phyloP scores from a whole-genome alignment of 495 filamentous ascomycete genomes.

The Sordaria brevicollis region DNA sequence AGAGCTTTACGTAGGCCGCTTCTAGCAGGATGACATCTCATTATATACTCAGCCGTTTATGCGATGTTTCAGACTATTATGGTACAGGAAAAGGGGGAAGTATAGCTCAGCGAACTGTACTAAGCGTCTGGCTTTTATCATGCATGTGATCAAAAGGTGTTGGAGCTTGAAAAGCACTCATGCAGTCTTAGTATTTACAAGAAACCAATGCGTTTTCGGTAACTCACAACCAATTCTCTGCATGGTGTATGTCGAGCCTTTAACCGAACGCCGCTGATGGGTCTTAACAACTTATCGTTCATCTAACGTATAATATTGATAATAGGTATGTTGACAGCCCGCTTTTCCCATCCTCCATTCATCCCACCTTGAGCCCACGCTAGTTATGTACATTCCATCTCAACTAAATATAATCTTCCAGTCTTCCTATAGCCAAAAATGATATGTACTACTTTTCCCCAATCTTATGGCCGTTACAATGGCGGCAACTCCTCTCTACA shows the following conservation, averaged over 20 bases:
- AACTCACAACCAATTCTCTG: too few relatives aligned
- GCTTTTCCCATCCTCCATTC: background rate
- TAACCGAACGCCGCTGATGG: background rate
- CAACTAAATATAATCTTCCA: too few relatives aligned
- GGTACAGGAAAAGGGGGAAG: background rate
- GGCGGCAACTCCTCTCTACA: constrained; percentile 85
- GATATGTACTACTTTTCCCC: background rate
- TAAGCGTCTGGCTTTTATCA: background rate
- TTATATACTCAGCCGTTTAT: background rate
- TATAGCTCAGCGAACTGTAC: background rate
- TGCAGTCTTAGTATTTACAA: too few relatives aligned
- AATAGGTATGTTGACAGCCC: background rate
- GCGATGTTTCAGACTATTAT: background rate
- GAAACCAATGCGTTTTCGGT: too few relatives aligned
- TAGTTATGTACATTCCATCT: background rate
- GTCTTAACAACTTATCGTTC: background rate
- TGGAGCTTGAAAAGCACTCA: background rate
- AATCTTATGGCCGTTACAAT: constrained; percentile 37
- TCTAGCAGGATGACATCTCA: constrained; percentile 20
- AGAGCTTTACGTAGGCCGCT: constrained; percentile 32
- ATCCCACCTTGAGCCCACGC: background rate
- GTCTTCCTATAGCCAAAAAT: background rate
- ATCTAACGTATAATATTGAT: background rate
- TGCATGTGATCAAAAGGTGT: background rate
- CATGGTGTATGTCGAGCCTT: too few relatives aligned